Conservation (phyloP, 2,329 filamentous ascomycete species). For the Neopestalotiopsis rosae region DNA sequence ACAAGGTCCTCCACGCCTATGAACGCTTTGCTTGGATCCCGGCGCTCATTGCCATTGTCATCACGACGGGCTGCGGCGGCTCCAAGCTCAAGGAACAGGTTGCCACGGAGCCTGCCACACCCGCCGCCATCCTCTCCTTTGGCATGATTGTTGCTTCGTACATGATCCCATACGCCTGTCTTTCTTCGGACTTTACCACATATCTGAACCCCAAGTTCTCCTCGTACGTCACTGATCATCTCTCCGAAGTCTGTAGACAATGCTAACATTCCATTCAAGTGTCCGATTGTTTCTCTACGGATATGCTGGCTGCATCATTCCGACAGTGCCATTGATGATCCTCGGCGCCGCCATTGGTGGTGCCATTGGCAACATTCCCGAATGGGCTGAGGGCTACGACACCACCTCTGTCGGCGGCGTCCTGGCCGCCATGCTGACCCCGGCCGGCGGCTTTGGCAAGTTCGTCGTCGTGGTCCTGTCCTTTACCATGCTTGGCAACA, state of each 20-base stretch:
- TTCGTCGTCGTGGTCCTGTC: conserved; percentile 65
- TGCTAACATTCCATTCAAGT: background rate
- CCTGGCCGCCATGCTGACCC: conserved; percentile 62
- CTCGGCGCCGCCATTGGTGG: conserved; percentile 70
- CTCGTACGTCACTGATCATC: conserved; percentile 41
- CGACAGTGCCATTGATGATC: conserved; percentile 64
- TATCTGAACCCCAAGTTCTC: conserved; percentile 64
- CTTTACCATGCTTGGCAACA: conserved; percentile 63
- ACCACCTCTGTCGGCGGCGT: conserved; percentile 61
- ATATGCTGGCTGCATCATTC: conserved; percentile 59
- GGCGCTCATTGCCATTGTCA: conserved; percentile 58
- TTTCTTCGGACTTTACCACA: conserved; percentile 65
- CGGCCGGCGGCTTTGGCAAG: conserved; percentile 64
- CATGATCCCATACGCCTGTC: conserved; percentile 65
- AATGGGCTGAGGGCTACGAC: conserved; percentile 60
- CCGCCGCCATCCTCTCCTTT: conserved; percentile 57
- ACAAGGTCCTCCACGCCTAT: conserved; percentile 60
- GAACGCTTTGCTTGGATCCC: conserved; percentile 64
- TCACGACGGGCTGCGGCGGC: conserved; percentile 60
- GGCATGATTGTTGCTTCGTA: conserved; percentile 67
- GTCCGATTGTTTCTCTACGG: conserved; percentile 56
- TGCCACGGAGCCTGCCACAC: conserved; percentile 45
- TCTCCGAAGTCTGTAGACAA: background rate
- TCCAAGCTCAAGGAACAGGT: conserved; percentile 54
- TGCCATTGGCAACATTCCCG: conserved; percentile 57